Evolutionary conservation across 1,284 basidiomycete genomes (phyloP), one percentile per base, ranked within the genome.

Genomic region (Ganoderma resinaceum): DNA sequence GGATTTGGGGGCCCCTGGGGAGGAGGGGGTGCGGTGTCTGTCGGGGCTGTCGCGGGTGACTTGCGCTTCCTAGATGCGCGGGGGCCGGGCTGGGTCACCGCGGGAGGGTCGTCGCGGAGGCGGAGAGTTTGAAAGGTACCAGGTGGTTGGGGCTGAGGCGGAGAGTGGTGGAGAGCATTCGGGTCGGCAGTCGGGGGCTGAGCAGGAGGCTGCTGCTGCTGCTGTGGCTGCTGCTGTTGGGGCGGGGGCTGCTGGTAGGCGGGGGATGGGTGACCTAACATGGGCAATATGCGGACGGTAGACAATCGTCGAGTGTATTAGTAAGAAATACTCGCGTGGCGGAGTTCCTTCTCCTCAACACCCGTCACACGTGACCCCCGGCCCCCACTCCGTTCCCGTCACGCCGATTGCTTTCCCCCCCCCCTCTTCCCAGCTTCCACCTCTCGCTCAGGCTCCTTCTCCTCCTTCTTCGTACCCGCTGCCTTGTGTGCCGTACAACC

Each of bases 51-150:
- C 55, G 81, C 75, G 23, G 81, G 79, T 0, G 80, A 73, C 73
- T 83, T 83, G 68, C 82, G 82, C 70, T 83, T 83, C 61, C 80
- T 76, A 38, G 78, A 78, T 37, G 76, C 62, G 61, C 78, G 76
- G 46, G 79, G 65, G 26, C 78, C 72, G 11, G 77, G 75, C 62
- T 76, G 77, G 52, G 80, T 79, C 63, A 79, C 77, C 57, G 79
- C 72, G 55, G 80, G 79, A 38, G 80, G 84, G 61, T 90, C 88
- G 60, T 91, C 89, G 74, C 87, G 86, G 43, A 91, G 84, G 75
- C 88, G 87, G 85, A 91, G 89, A 42, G 87, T 83, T 68, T 84
- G 83, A 18, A 83, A 80, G 68, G 81, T 78, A 78, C 80, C 78
- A 57, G 80, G 72, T 62, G 80, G 80, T 33, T 82, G 78, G 26